phyloP scores from a whole-genome alignment of 495 filamentous ascomycete genomes.

The Penicillium parvum region DNA sequence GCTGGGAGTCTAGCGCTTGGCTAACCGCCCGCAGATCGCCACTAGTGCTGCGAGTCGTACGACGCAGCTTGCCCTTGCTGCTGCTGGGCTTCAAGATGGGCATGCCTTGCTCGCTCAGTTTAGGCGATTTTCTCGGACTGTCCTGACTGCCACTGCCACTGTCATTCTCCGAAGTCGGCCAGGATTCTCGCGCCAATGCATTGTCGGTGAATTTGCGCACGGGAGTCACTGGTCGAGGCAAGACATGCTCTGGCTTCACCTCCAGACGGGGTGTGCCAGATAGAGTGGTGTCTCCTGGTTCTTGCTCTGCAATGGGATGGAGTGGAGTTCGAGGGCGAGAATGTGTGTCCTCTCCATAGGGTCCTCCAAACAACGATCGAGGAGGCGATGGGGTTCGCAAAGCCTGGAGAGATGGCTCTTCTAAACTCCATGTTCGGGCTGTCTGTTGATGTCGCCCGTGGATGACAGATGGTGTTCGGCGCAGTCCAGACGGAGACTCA shows the following conservation, averaged over 20 bases:
- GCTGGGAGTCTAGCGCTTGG: conserved; percentile 29
- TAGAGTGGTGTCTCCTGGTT: conserved; percentile 27
- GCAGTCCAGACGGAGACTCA: conserved; percentile 27
- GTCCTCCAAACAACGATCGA: conserved; percentile 27
- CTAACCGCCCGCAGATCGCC: conserved; percentile 75
- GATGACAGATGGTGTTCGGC: conserved; percentile 34
- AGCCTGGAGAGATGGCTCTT: conserved; percentile 24
- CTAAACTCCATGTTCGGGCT: conserved; percentile 30
- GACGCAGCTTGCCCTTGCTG: conserved; percentile 52
- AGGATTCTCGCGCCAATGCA: conserved; percentile 43
- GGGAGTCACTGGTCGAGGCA: conserved; percentile 41
- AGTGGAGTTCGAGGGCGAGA: conserved; percentile 40
- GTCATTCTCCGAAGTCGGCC: conserved; percentile 49
- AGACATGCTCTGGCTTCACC: conserved; percentile 40
- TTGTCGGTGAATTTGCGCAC: conserved; percentile 49
- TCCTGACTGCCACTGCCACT: conserved; percentile 17
- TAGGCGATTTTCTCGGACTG: conserved; percentile 26
- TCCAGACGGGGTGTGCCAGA: conserved; percentile 38
- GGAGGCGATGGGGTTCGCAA: conserved; percentile 20
- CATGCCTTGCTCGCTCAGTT: conserved; percentile 31
- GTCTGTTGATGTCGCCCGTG: conserved; percentile 32
- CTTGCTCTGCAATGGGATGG: conserved; percentile 38
- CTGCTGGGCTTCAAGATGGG: conserved; percentile 33
- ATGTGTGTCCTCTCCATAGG: conserved; percentile 17
- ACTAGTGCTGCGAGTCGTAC: conserved; percentile 68